These are phyloP conservation scores for Musa beccarii DNA, from an alignment of 176 grass and related monocot genomes.

Conservation along the genomic window DNA sequence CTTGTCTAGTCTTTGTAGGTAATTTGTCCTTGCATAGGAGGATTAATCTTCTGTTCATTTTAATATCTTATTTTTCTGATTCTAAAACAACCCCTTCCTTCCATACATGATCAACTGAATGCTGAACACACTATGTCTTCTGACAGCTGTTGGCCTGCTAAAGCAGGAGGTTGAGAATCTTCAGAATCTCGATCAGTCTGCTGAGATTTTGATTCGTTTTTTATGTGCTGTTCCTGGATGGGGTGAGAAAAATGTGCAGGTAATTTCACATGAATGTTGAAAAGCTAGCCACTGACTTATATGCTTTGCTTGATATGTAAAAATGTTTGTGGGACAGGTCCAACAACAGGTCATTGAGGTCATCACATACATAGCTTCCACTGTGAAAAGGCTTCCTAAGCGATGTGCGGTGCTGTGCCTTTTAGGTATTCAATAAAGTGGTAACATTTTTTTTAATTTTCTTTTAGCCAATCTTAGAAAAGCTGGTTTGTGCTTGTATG, in stretches of 20 bases:
- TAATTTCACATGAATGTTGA: slow-evolving; percentile 24
- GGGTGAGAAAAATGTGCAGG: slow-evolving; percentile 97
- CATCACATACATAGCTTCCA: slow-evolving; percentile 63
- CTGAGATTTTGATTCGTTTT: slow-evolving; percentile 83
- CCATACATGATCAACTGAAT: neutral
- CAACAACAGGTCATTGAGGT: slow-evolving; percentile 94
- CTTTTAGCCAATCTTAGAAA: neutral
- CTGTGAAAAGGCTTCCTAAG: slow-evolving; percentile 83
- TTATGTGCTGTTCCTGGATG: slow-evolving; percentile 93
- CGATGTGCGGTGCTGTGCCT: slow-evolving; percentile 82
- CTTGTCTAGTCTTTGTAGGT: too few relatives aligned
- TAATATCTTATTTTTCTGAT: neutral
- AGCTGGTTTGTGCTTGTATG: slow-evolving; percentile 3
- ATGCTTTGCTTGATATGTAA: slow-evolving; percentile 20
- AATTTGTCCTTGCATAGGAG: too few relatives aligned
- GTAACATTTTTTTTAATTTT: neutral
- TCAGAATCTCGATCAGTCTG: slow-evolving; percentile 58
- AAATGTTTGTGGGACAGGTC: slow-evolving; percentile 59
- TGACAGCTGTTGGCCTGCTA: slow-evolving; percentile 65
- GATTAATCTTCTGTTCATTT: too few relatives aligned
- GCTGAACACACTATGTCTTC: neutral
- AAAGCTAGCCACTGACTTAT: neutral
- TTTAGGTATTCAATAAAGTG: slow-evolving; percentile 27
- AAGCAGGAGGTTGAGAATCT: slow-evolving; percentile 83
- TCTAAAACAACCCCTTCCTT: neutral